Evolutionary conservation across 75 land plant genomes (phyloP).

Genomic region (Cryptomeria japonica): DNA sequence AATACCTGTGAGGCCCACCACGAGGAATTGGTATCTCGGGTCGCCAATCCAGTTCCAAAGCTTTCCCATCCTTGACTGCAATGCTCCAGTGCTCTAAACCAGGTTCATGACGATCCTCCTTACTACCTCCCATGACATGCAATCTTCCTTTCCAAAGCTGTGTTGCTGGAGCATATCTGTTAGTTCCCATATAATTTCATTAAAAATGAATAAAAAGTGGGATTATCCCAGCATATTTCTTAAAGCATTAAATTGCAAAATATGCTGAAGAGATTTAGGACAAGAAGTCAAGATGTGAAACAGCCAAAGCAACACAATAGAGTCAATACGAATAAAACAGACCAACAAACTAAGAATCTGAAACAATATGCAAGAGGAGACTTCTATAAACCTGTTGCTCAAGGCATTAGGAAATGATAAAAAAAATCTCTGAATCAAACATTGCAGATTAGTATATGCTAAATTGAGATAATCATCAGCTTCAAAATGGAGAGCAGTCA

Average conservation of each 20-base stretch:
- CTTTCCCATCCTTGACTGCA: constrained; percentile 88
- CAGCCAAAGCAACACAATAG: not conserved
- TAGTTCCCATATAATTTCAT: not conserved
- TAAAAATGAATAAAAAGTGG: not conserved
- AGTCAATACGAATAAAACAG: not conserved
- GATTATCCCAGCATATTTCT: not conserved
- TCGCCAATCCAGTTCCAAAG: constrained; percentile 77
- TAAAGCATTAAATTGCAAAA: not conserved
- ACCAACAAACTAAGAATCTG: not conserved
- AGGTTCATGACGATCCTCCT: constrained; percentile 90
- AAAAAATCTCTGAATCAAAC: not conserved
- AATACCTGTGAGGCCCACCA: constrained; percentile 96
- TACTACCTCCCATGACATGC: constrained; percentile 99
- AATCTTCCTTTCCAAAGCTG: constrained; percentile 97
- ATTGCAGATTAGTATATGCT: not conserved
- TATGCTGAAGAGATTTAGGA: not conserved
- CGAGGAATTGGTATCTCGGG: constrained; percentile 89
- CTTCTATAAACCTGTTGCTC: not conserved
- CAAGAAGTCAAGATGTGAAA: not conserved
- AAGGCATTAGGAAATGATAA: not conserved
- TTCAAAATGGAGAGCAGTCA: not conserved
- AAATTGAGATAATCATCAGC: not conserved
- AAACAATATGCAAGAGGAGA: not conserved
- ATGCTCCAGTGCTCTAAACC: constrained; percentile 95
- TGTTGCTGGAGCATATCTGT: constrained; percentile 97